phyloP scores from a whole-genome alignment of 2,329 filamentous ascomycete species.

The Ophiostoma montium region DNA sequence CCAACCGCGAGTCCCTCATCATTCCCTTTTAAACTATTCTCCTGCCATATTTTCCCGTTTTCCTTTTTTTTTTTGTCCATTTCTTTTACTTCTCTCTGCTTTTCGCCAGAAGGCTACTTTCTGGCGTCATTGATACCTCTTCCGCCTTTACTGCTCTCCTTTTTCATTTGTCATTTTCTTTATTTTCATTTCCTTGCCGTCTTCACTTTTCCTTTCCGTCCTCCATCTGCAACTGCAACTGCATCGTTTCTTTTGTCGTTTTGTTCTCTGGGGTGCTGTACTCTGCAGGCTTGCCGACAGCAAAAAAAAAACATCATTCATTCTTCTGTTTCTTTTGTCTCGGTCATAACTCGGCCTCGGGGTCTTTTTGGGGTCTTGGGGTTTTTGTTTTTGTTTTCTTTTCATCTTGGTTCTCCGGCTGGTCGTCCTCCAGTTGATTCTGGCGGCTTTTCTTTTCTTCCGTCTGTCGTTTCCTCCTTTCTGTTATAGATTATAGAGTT shows the following conservation, averaged over 20 bases:
- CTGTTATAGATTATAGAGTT: background rate
- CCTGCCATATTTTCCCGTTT: background rate
- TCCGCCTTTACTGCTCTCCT: background rate
- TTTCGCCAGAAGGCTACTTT: background rate
- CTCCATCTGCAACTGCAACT: no score
- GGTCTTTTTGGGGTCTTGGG: background rate
- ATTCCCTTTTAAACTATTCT: background rate
- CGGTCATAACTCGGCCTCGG: background rate
- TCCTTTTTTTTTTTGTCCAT: background rate
- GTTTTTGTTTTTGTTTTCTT: background rate
- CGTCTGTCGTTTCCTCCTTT: slow-evolving; percentile 1
- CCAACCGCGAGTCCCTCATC: background rate
- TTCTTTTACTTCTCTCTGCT: no score
- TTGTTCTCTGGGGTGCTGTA: background rate
- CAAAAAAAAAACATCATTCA: background rate
- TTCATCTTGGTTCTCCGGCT: no score
- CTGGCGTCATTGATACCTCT: background rate
- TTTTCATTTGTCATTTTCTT: background rate
- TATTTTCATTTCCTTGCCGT: no score
- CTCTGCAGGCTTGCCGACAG: background rate
- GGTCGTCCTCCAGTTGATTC: no score
- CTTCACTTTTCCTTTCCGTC: background rate
- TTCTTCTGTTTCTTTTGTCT: background rate
- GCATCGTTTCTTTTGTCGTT: background rate
- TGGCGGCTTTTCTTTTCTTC: background rate